Base-by-base conservation (phyloP, 2,329 filamentous ascomycete species). In the Claviceps fusiformis region DNA sequence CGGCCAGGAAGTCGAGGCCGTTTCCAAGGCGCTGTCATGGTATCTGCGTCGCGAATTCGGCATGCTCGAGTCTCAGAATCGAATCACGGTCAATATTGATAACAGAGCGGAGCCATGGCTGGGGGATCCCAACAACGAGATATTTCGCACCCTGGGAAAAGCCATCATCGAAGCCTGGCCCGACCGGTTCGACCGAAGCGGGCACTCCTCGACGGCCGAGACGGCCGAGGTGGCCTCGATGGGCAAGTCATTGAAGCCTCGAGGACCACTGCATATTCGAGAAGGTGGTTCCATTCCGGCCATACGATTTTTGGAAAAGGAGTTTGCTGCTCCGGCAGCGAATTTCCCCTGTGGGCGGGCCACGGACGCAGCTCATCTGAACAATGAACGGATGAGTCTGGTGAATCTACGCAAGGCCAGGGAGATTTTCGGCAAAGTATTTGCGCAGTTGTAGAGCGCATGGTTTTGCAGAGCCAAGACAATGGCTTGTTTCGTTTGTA, bases 21-120 rank as follows among this genome's bases (percentile, higher is more conserved):
- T 97, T 11, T 84, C 87, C 2, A 73, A 78, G 17, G 75, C 79
- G 0, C 75, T 98, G 5, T 81, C 76, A 0, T 67, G 73, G 1
- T 95, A 86, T 64, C 75, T 96, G 0, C 70, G 82, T 50, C 73
- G 78, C 13, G 80, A 90, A 60, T 98, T 96, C 64, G 76, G 75
- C 1, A 71, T 77, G 17, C 81, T 97, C 1, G 83, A 85, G 35
- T 92, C 89, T 1, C 85, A 87, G 58, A 98, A 98, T 64, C 79
- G 76, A 6, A 76, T 98, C 41, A 85, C 77, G 1, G 81, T 98
- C 44, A 85, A 83, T 35, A 91, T 98, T 60, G 90, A 95, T 60
- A 93, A 96, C 65, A 86, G 88, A 70, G 92, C 93, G 0, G 93
- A 98, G 65, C 90, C 93, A 0, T 98, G 93, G 93, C 81, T 98